Evolutionary conservation across 1,139 yeast genomes (phyloP).

Genomic region (Geotrichum carabidarum): DNA sequence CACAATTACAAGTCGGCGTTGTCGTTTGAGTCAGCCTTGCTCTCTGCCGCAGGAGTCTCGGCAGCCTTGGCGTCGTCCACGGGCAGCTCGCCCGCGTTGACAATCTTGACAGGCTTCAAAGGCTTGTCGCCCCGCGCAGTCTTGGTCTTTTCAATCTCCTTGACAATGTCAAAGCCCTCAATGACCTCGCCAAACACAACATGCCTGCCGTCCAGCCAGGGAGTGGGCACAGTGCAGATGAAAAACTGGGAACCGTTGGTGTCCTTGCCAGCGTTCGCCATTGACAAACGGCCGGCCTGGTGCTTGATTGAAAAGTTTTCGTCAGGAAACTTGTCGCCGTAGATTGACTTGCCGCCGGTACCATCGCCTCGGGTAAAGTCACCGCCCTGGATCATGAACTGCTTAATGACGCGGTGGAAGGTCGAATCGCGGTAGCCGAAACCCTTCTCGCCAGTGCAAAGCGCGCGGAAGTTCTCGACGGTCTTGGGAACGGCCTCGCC

Average conservation of each 20-base stretch:
- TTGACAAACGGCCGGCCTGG: slow-evolving; percentile 69
- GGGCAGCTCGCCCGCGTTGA: slow-evolving; percentile 68
- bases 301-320: slow-evolving; percentile 83
- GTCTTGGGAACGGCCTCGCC: slow-evolving; percentile 91
- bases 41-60: slow-evolving; percentile 14
- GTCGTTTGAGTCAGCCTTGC: slow-evolving; percentile 15
- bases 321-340: slow-evolving; percentile 81
- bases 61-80: slow-evolving; percentile 17
- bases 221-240: slow-evolving; percentile 84
- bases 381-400: slow-evolving; percentile 97
- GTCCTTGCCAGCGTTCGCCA: slow-evolving; percentile 97
- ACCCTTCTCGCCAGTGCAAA: slow-evolving; percentile 75
- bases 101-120: slow-evolving; percentile 61
- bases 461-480: slow-evolving; percentile 67
- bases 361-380: slow-evolving; percentile 91
- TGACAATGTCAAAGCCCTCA: slow-evolving; percentile 79
- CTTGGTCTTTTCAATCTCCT: slow-evolving; percentile 70
- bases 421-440: slow-evolving; percentile 76
- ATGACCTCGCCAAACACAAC: slow-evolving; percentile 93
- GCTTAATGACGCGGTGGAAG: slow-evolving; percentile 92
- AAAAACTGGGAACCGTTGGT: slow-evolving; percentile 96
- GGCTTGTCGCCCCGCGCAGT: slow-evolving; percentile 67
- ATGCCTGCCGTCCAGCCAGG: slow-evolving; percentile 93
- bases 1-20: slow-evolving; percentile 25
- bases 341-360: slow-evolving; percentile 93